Evolutionary conservation across 305 asterid genomes (phyloP), one percentile per base, ranked within the genome.

Genomic region (Fraxinus sp.): DNA sequence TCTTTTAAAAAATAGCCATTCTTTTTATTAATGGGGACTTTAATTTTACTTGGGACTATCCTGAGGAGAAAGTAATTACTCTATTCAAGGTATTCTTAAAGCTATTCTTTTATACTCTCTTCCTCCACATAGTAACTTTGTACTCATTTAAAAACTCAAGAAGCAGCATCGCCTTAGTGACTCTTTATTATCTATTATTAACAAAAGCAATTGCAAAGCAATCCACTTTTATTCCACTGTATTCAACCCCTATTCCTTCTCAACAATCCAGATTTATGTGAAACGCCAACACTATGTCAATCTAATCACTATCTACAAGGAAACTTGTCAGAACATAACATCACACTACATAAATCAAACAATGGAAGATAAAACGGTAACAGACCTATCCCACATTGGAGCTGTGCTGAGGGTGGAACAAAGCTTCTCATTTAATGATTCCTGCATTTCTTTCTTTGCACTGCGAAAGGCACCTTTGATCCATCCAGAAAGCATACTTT

Each of bases 321-420:
- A 74, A 44, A 72, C 52, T 72, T 64, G 76, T 70, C 5, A 55
- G 24, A 13, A 83, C 49, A 44, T 39, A 64, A 55, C 16, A 14
- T 9, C 49, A 37, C 72, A 62, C 35, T 55, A 46, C 68, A 74
- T 73, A 85, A 52, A 77, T 64, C 44, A 76, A 30, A 32, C 10
- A 14, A 30, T 11, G 18, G 37, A 55, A 74, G 82, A 57, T 81
- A 14, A 75, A 20, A 70, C 16, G 22, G 66, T 59, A 76, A 82
- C 86, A 7, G 74, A 95, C 98, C 98, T 95, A 81, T 94, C 99
- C 89, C 84, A 94, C 81, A 85, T 82, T 73, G 99, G 99, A 83
- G 98, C 93, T 2, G 98, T 94, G 90, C 89, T 84, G 80, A 95
- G 93, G 87, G 90, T 88, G 80, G 82, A 80, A 86, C 88, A 89